These are phyloP conservation scores for Macrolepiota fuliginosa DNA, from an alignment of 768 basidiomycete species.

Conservation along the genomic window DNA sequence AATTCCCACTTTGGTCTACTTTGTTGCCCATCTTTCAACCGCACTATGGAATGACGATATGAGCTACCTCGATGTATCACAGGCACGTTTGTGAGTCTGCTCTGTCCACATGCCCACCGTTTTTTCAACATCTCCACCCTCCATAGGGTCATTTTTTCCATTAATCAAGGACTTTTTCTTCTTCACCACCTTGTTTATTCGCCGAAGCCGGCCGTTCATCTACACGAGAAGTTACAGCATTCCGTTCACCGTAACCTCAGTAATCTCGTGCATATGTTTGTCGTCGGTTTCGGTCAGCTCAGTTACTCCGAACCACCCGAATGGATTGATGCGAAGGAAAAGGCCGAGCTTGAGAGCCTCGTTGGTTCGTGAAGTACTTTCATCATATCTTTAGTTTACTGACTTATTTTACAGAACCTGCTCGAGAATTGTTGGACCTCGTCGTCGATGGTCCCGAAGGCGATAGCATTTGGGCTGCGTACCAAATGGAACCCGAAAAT, in stretches of 20 bases:
- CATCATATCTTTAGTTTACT: constrained; percentile 2
- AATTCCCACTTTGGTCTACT: constrained; percentile 63
- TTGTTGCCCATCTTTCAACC: constrained; percentile 47
- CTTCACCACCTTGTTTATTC: constrained; percentile 63
- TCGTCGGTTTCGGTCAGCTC: constrained; percentile 74
- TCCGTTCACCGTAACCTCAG: constrained; percentile 55
- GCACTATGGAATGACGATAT: constrained; percentile 70
- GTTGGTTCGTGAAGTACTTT: constrained; percentile 38
- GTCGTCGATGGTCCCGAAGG: constrained; percentile 73
- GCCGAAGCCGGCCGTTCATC: constrained; percentile 42
- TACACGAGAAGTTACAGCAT: constrained; percentile 57
- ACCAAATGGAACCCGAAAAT: constrained; percentile 45
- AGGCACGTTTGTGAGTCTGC: constrained; percentile 37
- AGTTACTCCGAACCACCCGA: constrained; percentile 66
- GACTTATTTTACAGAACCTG: constrained; percentile 41
- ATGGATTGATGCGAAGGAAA: constrained; percentile 45
- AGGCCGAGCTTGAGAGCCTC: constrained; percentile 40
- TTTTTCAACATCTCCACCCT: not conserved
- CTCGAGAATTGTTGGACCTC: constrained; percentile 58
- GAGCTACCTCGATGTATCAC: constrained; percentile 5
- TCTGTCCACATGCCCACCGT: not conserved
- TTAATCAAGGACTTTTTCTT: constrained; percentile 55
- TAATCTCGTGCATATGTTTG: constrained; percentile 66
- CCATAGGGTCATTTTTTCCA: constrained; percentile 45
- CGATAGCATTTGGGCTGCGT: constrained; percentile 64